Conservation (phyloP, 2,329 filamentous ascomycete species). For the Aurifilum marmelostoma region DNA sequence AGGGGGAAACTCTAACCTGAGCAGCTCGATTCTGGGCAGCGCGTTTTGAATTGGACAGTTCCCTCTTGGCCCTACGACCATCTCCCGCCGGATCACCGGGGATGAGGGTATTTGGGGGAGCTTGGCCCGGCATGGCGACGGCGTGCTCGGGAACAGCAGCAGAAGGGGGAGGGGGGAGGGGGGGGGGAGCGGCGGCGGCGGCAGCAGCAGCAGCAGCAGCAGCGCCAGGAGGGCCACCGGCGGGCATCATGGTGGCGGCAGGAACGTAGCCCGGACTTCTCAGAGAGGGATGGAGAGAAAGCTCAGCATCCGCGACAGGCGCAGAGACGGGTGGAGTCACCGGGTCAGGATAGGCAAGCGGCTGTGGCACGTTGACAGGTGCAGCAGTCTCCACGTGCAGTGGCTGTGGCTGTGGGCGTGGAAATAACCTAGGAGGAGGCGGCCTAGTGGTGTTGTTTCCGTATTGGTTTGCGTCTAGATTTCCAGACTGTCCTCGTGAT, state of each 20-base stretch:
- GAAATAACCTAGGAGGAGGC: conserved; percentile 26
- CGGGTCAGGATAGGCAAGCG: conserved; percentile 50
- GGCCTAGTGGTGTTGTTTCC: conserved; percentile 17
- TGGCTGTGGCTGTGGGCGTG: conserved; percentile 25
- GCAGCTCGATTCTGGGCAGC: conserved; percentile 96
- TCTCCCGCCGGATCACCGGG: conserved; percentile 43
- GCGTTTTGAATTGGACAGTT: conserved; percentile 92
- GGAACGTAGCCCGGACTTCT: conserved; percentile 39
- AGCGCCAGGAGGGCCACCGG: conserved; percentile 30
- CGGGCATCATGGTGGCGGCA: conserved; percentile 40
- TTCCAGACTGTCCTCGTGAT: conserved; percentile 26
- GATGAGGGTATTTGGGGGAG: conserved; percentile 32
- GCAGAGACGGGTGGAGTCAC: conserved; percentile 41
- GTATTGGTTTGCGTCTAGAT: conserved; percentile 16
- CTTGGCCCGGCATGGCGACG: conserved; percentile 38
- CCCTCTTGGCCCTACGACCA: conserved; percentile 80
- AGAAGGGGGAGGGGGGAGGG: background rate
- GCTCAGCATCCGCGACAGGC: conserved; percentile 44
- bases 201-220: background rate
- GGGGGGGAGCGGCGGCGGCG: conserved; percentile 25
- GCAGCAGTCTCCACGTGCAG: conserved; percentile 20
- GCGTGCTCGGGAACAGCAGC: conserved; percentile 32
- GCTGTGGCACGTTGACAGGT: conserved; percentile 30
- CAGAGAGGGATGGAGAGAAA: conserved; percentile 54
- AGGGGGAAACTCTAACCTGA: conserved; percentile 68